Percentiles rank a stretch among this genome's conserved stretches.
Evolutionary conservation across 2,329 filamentous ascomycete genomes (phyloP).

Genomic region (Gaeumannomyces tritici): DNA sequence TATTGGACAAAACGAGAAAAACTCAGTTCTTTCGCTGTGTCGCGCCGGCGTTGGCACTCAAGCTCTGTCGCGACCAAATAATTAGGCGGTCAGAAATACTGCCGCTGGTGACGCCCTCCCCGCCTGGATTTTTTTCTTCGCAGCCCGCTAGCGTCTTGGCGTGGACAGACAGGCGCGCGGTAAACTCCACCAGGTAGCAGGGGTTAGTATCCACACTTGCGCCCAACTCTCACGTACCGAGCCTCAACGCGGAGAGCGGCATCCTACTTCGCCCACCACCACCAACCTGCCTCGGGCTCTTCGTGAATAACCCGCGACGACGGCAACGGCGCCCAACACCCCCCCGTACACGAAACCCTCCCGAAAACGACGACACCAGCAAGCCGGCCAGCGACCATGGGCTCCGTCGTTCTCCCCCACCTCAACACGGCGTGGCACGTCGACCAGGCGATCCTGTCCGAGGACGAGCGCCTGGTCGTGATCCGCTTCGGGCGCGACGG

Average conservation of each 20-base stretch:
- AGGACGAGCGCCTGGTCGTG: constrained; percentile 87
- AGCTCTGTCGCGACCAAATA: not conserved
- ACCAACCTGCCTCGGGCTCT: too few species aligned
- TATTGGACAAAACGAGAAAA: not conserved
- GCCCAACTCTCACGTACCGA: not conserved
- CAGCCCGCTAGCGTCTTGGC: not conserved
- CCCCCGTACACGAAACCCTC: too few species aligned
- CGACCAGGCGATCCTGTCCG: constrained; percentile 82
- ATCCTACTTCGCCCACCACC: not conserved
- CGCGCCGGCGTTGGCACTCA: not conserved
- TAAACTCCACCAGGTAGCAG: not conserved
- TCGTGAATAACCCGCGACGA: too few species aligned
- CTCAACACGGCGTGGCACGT: constrained; percentile 93
- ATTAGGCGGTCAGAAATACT: constrained; percentile 4
- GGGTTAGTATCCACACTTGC: not conserved
- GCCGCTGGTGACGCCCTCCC: not conserved
- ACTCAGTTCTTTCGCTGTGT: not conserved
- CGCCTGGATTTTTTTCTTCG: not conserved
- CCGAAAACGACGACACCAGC: not conserved
- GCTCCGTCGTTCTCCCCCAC: constrained; percentile 87
- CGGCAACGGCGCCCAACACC: too few species aligned
- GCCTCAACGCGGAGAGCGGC: too few species aligned
- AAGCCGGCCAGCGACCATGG: constrained; percentile 39
- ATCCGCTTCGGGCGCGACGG: constrained; percentile 88
- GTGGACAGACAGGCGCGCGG: too few species aligned